Percentiles rank a stretch among this genome's conserved stretches.
phyloP scores from a whole-genome alignment of 106 monocot genomes.

The Allium cepa region DNA sequence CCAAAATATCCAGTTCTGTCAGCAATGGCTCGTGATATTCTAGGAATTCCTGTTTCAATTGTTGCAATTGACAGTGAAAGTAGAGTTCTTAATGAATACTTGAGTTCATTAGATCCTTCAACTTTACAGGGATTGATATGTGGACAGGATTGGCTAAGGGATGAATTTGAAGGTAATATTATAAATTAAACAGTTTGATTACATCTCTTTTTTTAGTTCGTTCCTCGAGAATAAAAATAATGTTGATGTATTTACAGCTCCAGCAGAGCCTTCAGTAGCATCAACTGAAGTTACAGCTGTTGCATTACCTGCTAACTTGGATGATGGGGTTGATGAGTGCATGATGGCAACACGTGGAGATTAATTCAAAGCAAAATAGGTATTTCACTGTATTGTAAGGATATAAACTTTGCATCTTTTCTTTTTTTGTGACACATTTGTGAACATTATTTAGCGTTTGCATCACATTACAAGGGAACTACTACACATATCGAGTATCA shows the following conservation, averaged over 20 bases:
- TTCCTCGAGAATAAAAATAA: background rate
- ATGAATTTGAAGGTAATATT: constrained; percentile 39
- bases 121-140: constrained; percentile 42
- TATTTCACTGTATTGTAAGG: no score
- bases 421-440: no score
- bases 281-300: background rate
- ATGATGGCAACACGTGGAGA: background rate
- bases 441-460: no score
- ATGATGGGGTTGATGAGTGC: background rate
- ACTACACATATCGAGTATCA: no score
- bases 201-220: background rate
- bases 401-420: no score
- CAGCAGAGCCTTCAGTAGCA: background rate
- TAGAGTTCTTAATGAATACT: constrained; percentile 28
- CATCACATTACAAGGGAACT: no score
- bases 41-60: constrained; percentile 33
- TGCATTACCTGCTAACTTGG: background rate
- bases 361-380: background rate
- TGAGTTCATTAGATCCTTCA: constrained; percentile 31
- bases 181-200: background rate
- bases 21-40: constrained; percentile 45
- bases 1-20: constrained; percentile 56
- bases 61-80: constrained; percentile 29
- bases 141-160: constrained; percentile 50
- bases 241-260: background rate